These are phyloP conservation scores for Helichrysum umbraculigerum DNA, from an alignment of 129 eudicot species.

Conservation along the genomic window DNA sequence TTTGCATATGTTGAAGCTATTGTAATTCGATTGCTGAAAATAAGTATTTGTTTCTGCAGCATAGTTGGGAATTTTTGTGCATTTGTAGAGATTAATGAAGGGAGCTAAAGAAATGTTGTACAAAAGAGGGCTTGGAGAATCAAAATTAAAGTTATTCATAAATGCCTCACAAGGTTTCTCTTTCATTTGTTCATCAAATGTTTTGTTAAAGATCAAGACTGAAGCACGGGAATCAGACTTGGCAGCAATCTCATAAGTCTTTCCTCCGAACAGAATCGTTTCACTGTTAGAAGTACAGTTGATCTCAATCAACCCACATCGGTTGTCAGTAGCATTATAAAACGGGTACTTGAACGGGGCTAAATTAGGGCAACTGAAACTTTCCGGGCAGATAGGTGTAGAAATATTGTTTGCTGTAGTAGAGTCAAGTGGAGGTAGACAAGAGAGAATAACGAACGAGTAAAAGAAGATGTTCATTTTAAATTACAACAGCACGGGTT, in stretches of 20 bases:
- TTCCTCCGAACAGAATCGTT: neutral
- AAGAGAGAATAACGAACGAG: neutral
- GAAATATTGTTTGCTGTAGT: neutral
- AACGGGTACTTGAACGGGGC: neutral
- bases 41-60: neutral
- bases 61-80: constrained; percentile 13
- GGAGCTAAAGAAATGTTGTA: constrained; percentile 1
- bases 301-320: constrained; percentile 29
- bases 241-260: neutral
- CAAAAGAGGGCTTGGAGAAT: constrained; percentile 29
- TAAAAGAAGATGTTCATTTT: constrained; percentile 17
- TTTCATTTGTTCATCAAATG: neutral
- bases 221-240: neutral
- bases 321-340: neutral
- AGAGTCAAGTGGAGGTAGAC: constrained; percentile 19
- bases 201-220: neutral
- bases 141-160: constrained; percentile 6
- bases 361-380: neutral
- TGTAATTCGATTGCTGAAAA: neutral
- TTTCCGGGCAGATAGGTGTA: constrained; percentile 24
- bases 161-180: constrained; percentile 24
- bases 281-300: neutral
- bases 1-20: neutral
- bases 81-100: constrained; percentile 35
- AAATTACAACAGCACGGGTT: neutral